These are phyloP conservation scores for Arctostaphylos glauca DNA, from an alignment of 148 eudicot genomes.

Conservation along the genomic window DNA sequence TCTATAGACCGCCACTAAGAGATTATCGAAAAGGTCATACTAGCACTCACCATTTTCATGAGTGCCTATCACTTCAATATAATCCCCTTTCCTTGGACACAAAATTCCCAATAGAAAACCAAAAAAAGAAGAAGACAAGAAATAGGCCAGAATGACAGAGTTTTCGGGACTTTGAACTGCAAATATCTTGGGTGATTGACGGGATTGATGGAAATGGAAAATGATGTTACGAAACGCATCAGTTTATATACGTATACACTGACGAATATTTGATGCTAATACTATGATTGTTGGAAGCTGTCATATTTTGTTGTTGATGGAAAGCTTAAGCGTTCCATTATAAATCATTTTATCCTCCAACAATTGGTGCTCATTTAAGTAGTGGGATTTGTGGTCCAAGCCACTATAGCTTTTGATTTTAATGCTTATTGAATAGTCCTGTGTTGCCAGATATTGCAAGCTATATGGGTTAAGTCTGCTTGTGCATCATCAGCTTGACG, in stretches of 20 bases:
- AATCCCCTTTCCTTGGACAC: conserved; percentile 17
- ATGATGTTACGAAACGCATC: neutral
- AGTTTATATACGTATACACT: neutral
- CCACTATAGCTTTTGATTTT: neutral
- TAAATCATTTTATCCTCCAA: neutral
- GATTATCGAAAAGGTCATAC: neutral
- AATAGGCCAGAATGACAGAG: neutral
- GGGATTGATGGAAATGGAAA: neutral
- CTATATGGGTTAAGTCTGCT: neutral
- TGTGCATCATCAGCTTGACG: neutral
- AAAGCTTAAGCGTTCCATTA: neutral
- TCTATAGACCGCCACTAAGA: conserved; percentile 27
- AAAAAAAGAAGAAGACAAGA: neutral
- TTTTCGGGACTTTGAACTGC: neutral
- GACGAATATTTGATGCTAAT: neutral
- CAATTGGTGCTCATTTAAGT: neutral
- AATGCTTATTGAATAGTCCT: too few relatives aligned
- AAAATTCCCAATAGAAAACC: neutral
- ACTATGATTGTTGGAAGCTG: neutral
- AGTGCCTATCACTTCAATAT: conserved; percentile 28
- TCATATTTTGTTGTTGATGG: neutral
- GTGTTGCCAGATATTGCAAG: neutral
- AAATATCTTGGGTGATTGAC: neutral
- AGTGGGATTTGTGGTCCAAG: conserved; percentile 11
- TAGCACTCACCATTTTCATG: conserved; percentile 23